Percentiles rank a stretch among this genome's conserved stretches.
phyloP scores from a whole-genome alignment of 495 filamentous ascomycete species.

The Sphaerosporella brunnea region DNA sequence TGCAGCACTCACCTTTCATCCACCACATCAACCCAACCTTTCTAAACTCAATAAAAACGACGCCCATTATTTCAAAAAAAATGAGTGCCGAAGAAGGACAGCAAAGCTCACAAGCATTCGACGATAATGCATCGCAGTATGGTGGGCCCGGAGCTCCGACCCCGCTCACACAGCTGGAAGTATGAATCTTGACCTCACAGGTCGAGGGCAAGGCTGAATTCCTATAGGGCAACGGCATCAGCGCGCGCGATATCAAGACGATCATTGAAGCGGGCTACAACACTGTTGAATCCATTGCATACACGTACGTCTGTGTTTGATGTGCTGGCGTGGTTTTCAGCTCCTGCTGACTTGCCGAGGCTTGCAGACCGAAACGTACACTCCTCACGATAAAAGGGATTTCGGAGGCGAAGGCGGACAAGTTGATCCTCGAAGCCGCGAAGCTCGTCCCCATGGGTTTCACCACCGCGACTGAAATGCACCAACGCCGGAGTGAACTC shows the following conservation, averaged over 20 bases:
- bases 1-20: too few species aligned
- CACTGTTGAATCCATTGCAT: slow-evolving; percentile 87
- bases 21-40: too few species aligned
- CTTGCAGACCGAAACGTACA: slow-evolving; percentile 52
- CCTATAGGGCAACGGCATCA: slow-evolving; percentile 57
- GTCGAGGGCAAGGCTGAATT: too few species aligned
- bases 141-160: slow-evolving; percentile 86
- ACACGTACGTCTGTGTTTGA: slow-evolving; percentile 58
- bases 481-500: slow-evolving; percentile 80
- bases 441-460: slow-evolving; percentile 98
- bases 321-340: too few species aligned
- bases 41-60: too few species aligned
- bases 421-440: slow-evolving; percentile 78
- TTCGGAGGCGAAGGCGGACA: slow-evolving; percentile 85
- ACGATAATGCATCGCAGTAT: slow-evolving; percentile 38
- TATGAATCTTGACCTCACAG: slow-evolving; percentile 28
- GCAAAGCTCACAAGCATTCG: slow-evolving; percentile 38
- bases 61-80: too few species aligned
- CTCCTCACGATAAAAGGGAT: slow-evolving; percentile 94
- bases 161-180: slow-evolving; percentile 76
- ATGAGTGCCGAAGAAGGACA: slow-evolving; percentile 45
- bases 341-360: too few species aligned
- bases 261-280: slow-evolving; percentile 83
- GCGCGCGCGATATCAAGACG: slow-evolving; percentile 83
- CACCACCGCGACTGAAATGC: slow-evolving; percentile 99